A percentile compares a stretch with the other conserved stretches of the same genome.
Conservation (phyloP, 306 rosid species). For the Quercus glauca region DNA sequence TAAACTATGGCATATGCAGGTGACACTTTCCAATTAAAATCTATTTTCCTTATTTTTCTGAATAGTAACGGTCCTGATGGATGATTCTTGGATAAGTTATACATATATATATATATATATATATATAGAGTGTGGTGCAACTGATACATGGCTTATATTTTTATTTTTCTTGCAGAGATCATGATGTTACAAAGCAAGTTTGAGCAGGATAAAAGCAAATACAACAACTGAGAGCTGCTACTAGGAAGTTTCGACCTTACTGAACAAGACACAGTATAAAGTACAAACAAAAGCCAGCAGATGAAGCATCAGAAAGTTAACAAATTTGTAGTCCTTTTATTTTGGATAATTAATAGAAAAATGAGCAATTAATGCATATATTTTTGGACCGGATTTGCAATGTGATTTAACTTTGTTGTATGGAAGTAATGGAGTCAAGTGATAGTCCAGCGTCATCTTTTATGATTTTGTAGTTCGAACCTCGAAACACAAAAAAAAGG, state of each 20-base stretch:
- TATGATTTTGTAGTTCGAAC: too few species aligned
- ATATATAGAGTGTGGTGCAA: neutral
- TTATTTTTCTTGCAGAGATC: slow-evolving; percentile 55
- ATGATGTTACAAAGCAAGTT: slow-evolving; percentile 80
- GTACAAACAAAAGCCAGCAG: neutral
- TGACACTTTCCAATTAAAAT: neutral
- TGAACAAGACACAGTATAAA: slow-evolving; percentile 11
- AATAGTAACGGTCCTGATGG: neutral
- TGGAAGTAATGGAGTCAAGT: too few species aligned
- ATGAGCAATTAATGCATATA: too few species aligned
- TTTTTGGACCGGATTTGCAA: too few species aligned
- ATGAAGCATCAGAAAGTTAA: neutral
- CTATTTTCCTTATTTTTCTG: too few species aligned
- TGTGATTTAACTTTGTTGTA: too few species aligned
- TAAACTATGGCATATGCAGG: neutral
- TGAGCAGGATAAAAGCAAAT: slow-evolving; percentile 76
- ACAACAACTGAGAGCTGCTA: slow-evolving; percentile 76
- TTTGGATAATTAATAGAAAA: too few species aligned
- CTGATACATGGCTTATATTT: slow-evolving; percentile 9
- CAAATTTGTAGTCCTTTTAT: neutral
- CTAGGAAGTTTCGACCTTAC: slow-evolving; percentile 85
- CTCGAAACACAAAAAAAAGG: too few species aligned
- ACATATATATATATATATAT: too few species aligned
- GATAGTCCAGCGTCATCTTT: too few species aligned
- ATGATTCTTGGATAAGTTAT: too few species aligned